Conservation (phyloP, 2,329 filamentous ascomycete species). For the Helminthosporium solani region DNA sequence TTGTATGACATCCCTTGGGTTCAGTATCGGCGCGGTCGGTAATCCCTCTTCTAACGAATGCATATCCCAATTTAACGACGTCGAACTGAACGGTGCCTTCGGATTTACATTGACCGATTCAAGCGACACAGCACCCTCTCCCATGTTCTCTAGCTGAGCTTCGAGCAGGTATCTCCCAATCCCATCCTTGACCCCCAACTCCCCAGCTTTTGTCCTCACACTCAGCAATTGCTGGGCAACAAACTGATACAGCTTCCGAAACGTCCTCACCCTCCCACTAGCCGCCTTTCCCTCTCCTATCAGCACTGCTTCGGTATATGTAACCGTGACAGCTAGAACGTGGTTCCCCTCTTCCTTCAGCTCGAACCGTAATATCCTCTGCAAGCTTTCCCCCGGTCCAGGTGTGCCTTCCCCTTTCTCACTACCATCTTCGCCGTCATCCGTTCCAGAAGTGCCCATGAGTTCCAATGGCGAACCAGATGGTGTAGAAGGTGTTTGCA, state of each 20-base stretch:
- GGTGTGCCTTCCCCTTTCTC: conserved; percentile 42
- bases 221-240: conserved; percentile 86
- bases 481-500: conserved; percentile 84
- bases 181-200: conserved; percentile 52
- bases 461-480: conserved; percentile 60
- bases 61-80: conserved; percentile 58
- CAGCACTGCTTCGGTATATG: conserved; percentile 84
- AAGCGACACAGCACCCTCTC: conserved; percentile 77
- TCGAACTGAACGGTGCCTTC: conserved; percentile 55
- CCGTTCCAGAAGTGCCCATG: conserved; percentile 46
- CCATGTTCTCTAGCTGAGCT: conserved; percentile 93
- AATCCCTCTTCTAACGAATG: conserved; percentile 33
- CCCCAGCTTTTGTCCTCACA: conserved; percentile 84
- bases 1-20: conserved; percentile 64
- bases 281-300: conserved; percentile 46
- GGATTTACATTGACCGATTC: conserved; percentile 57
- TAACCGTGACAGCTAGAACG: conserved; percentile 88
- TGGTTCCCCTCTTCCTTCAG: conserved; percentile 94
- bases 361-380: conserved; percentile 81
- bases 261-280: conserved; percentile 71
- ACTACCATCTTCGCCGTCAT: background rate
- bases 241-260: conserved; percentile 95
- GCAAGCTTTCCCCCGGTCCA: conserved; percentile 66
- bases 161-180: conserved; percentile 71
- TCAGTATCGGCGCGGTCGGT: conserved; percentile 51